Conservation (phyloP, 2,329 filamentous ascomycete genomes). For the Tolypocladium endophyticum region DNA sequence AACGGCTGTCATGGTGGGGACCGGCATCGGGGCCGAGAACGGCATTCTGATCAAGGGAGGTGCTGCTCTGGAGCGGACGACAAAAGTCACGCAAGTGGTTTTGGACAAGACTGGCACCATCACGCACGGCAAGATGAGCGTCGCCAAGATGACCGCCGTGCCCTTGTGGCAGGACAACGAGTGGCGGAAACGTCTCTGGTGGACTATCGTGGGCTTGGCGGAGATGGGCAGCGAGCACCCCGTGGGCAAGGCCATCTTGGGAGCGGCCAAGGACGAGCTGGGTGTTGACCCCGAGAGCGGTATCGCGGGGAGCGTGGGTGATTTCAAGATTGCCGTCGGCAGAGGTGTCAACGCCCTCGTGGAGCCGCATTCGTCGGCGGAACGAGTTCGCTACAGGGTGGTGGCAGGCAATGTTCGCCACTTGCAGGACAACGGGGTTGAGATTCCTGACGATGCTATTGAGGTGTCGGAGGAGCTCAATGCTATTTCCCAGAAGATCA, state of each 20-base stretch:
- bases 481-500: conserved; percentile 19
- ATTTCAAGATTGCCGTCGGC: conserved; percentile 76
- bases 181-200: conserved; percentile 71
- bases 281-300: conserved; percentile 60
- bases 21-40: conserved; percentile 89
- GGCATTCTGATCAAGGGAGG: conserved; percentile 98
- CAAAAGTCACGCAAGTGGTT: conserved; percentile 80
- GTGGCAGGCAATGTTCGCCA: conserved; percentile 74
- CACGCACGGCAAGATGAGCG: conserved; percentile 91
- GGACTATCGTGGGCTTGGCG: conserved; percentile 88
- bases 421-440: conserved; percentile 59
- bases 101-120: conserved; percentile 95
- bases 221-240: conserved; percentile 96
- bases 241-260: conserved; percentile 78
- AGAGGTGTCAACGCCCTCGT: conserved; percentile 75
- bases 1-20: conserved; percentile 97
- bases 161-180: conserved; percentile 59
- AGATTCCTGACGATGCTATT: conserved; percentile 52
- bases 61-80: conserved; percentile 80
- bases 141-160: conserved; percentile 60
- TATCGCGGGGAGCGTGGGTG: conserved; percentile 73
- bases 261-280: conserved; percentile 65
- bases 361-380: conserved; percentile 60
- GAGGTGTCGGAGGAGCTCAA: conserved; percentile 52
- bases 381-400: conserved; percentile 65